Evolutionary conservation across 148 eudicot species (phyloP).

Genomic region (Camellia japonica): DNA sequence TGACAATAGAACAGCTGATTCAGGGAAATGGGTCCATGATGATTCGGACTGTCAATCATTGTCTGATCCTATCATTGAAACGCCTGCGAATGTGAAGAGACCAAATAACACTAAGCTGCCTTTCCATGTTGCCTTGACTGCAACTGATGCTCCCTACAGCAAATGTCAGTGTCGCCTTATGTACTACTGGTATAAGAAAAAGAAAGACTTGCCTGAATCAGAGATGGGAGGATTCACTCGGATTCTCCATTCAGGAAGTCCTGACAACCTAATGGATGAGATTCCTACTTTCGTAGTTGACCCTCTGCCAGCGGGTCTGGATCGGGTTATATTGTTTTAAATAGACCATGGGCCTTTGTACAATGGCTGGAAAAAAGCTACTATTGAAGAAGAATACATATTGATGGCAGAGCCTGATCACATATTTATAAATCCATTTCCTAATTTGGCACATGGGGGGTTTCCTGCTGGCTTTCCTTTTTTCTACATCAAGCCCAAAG

Average conservation of each 20-base stretch:
- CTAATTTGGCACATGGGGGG: too few species aligned
- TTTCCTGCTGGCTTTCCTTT: slow-evolving; percentile 53
- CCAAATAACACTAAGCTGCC: too few species aligned
- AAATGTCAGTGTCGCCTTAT: slow-evolving; percentile 93
- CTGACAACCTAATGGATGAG: slow-evolving; percentile 82
- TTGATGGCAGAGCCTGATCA: slow-evolving; percentile 21
- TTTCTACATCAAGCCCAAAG: slow-evolving; percentile 81
- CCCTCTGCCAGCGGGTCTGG: slow-evolving; percentile 82
- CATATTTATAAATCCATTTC: too few species aligned
- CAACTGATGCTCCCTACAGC: slow-evolving; percentile 85
- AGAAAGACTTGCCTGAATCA: slow-evolving; percentile 66
- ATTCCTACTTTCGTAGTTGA: slow-evolving; percentile 87
- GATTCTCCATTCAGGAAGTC: slow-evolving; percentile 79
- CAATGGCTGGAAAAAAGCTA: slow-evolving; percentile 72
- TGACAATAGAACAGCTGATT: too few species aligned
- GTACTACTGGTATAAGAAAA: slow-evolving; percentile 94
- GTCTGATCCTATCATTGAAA: too few species aligned
- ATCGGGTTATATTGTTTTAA: slow-evolving; percentile 28
- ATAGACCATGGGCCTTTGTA: slow-evolving; percentile 89
- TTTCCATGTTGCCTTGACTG: too few species aligned
- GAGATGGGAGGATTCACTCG: slow-evolving; percentile 87
- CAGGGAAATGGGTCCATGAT: too few species aligned
- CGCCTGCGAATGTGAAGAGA: too few species aligned
- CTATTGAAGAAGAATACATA: slow-evolving; percentile 75
- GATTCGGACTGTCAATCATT: too few species aligned